These are phyloP conservation scores for Candida dajiaensis DNA, from an alignment of 805 yeast genomes.

Conservation along the genomic window DNA sequence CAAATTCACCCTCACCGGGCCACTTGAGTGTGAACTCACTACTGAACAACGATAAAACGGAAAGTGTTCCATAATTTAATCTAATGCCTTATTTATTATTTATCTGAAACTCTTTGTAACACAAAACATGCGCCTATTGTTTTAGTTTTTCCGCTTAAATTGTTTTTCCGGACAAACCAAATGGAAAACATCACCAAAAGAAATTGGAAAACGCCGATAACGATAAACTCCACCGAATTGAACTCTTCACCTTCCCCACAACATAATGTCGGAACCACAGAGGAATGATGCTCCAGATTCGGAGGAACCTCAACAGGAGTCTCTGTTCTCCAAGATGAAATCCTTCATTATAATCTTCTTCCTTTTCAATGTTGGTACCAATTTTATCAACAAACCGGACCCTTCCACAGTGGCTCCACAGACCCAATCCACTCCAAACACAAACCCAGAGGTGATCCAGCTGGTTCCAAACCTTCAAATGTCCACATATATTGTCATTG, in stretches of 20 bases:
- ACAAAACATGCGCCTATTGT: no score
- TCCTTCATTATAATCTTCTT: slow-evolving; percentile 8
- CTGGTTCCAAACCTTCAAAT: slow-evolving; percentile 10
- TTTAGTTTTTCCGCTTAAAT: no score
- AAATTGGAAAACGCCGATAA: no score
- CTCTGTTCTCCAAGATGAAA: slow-evolving; percentile 6
- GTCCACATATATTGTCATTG: slow-evolving; percentile 8
- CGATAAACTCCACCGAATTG: neutral
- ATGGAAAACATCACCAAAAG: no score
- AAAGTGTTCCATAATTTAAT: neutral
- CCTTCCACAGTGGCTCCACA: neutral
- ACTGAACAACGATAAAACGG: slow-evolving; percentile 8
- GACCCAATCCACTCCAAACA: neutral
- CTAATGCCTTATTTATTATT: neutral
- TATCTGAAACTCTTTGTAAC: neutral
- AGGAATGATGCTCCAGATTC: neutral
- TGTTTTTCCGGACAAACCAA: no score
- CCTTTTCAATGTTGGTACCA: slow-evolving; percentile 6
- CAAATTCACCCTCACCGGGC: neutral
- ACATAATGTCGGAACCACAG: neutral
- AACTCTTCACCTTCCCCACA: neutral
- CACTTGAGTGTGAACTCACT: slow-evolving; percentile 17
- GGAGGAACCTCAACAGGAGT: slow-evolving; percentile 1
- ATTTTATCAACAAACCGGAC: slow-evolving; percentile 1
- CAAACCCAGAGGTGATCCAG: neutral